Evolutionary conservation across 176 grass and related monocot genomes (phyloP).

Genomic region (Aegilops sharonensis): DNA sequence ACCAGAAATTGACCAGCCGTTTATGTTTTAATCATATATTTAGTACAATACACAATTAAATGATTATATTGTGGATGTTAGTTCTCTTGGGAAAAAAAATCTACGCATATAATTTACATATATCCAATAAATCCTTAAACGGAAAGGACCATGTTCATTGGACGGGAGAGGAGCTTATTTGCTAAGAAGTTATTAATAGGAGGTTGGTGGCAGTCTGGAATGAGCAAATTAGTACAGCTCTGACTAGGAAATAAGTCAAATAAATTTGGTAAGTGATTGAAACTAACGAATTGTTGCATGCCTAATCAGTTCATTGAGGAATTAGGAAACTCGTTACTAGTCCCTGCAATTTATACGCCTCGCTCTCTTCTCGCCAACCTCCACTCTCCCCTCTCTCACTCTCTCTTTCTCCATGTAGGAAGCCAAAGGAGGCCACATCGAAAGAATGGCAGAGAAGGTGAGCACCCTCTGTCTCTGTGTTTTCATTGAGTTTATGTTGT

Average conservation of each 20-base stretch:
- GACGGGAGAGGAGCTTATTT: background rate
- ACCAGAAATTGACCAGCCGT: background rate
- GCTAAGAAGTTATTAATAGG: background rate
- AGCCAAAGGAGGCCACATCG: background rate
- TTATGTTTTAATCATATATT: background rate
- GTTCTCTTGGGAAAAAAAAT: background rate
- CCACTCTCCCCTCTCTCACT: background rate
- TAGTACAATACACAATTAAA: background rate
- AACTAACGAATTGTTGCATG: background rate
- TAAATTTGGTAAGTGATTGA: background rate
- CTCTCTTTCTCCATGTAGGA: constrained; percentile 10
- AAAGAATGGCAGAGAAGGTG: constrained; percentile 39
- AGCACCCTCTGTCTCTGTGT: background rate
- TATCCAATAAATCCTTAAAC: background rate
- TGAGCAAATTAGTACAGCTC: background rate
- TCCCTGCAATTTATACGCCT: constrained; percentile 29
- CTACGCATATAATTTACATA: background rate
- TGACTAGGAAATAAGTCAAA: background rate
- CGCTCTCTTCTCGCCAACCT: background rate
- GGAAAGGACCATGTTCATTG: background rate
- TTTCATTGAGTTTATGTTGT: too few species aligned
- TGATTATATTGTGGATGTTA: background rate
- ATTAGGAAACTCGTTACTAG: background rate
- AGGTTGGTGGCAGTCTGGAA: background rate
- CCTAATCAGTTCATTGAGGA: background rate